Percentiles rank a stretch among this genome's conserved stretches.
phyloP scores from a whole-genome alignment of 345 rosid species.

The Arabidopsis suecica region DNA sequence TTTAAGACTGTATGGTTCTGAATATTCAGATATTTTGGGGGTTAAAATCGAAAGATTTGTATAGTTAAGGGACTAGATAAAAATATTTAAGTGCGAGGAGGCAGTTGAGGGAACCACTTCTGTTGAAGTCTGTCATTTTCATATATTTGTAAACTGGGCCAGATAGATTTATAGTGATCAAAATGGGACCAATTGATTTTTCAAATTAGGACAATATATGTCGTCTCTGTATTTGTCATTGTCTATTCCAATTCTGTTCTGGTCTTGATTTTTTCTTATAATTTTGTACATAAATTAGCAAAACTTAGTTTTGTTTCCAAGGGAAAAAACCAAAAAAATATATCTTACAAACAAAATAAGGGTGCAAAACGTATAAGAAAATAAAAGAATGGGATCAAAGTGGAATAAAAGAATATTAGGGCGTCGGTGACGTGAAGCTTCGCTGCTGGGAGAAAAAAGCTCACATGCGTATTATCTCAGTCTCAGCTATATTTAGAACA shows the following conservation, averaged over 20 bases:
- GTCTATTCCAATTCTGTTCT: constrained; percentile 1
- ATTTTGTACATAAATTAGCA: background rate
- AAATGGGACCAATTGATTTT: constrained; percentile 25
- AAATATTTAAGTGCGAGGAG: background rate
- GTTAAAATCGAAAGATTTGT: background rate
- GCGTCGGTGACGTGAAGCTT: constrained; percentile 46
- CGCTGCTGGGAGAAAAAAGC: constrained; percentile 34
- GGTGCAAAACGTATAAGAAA: constrained; percentile 11
- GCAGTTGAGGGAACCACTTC: background rate
- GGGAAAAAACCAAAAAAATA: background rate
- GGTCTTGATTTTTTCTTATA: background rate
- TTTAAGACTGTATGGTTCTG: background rate
- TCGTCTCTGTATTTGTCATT: constrained; percentile 35
- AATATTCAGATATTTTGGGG: background rate
- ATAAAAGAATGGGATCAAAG: constrained; percentile 12
- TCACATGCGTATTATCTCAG: constrained; percentile 37
- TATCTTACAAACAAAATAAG: background rate
- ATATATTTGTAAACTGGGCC: constrained; percentile 38
- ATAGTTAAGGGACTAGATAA: constrained; percentile 14
- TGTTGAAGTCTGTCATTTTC: constrained; percentile 17
- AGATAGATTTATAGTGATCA: constrained; percentile 31
- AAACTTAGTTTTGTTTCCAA: background rate
- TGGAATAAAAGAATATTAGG: constrained; percentile 27
- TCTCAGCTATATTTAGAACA: constrained; percentile 41
- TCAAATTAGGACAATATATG: constrained; percentile 25